These are phyloP conservation scores for Pinus tabuliformis DNA, from an alignment of 75 land plant species.

Conservation along the genomic window DNA sequence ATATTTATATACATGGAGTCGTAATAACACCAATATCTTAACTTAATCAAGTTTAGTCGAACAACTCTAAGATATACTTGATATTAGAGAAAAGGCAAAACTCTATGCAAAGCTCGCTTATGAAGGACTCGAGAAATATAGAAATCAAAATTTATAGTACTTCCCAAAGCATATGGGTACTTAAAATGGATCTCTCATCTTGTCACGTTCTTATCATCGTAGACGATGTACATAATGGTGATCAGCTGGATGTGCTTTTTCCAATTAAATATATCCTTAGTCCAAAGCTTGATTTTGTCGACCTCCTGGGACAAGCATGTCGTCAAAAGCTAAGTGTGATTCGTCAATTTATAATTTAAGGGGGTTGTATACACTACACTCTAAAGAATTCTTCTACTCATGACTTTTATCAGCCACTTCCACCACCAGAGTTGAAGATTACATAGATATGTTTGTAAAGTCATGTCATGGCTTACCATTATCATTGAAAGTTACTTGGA, in stretches of 20 bases:
- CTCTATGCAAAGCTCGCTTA: background rate
- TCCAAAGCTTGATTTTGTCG: background rate
- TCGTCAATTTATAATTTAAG: background rate
- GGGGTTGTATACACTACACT: background rate
- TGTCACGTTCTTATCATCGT: background rate
- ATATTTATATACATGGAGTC: too few relatives aligned
- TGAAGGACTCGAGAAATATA: background rate
- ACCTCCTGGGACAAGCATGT: background rate
- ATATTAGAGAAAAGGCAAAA: background rate
- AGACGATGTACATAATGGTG: background rate
- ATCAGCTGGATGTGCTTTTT: background rate
- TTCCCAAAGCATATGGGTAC: background rate
- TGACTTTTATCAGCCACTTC: background rate
- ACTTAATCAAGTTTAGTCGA: too few relatives aligned
- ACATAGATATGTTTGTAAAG: background rate
- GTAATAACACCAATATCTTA: too few relatives aligned
- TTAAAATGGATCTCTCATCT: background rate
- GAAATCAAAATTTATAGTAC: background rate
- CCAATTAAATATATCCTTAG: background rate
- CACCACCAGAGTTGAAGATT: background rate
- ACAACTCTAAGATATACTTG: too few relatives aligned
- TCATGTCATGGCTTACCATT: background rate
- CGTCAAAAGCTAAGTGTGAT: background rate
- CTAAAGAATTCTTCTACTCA: background rate
- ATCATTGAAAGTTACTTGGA: background rate